Percentiles rank a stretch among this genome's conserved stretches.
phyloP scores from a whole-genome alignment of 495 filamentous ascomycete genomes.

The Aspergillus nidulans region DNA sequence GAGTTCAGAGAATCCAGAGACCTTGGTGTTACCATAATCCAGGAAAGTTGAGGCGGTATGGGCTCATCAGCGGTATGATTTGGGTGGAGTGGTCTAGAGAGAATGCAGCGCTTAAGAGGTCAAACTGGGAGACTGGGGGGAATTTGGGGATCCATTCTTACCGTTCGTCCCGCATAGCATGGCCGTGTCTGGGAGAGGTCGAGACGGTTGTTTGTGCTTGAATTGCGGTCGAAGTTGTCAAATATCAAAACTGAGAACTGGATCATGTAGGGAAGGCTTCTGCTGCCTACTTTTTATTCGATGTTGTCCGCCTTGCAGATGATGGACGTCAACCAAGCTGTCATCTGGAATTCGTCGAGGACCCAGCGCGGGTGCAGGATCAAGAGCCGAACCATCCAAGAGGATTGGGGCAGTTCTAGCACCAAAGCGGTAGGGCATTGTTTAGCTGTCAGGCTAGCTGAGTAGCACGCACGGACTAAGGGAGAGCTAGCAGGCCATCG shows the following conservation, averaged over 20 bases:
- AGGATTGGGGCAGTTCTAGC: background rate
- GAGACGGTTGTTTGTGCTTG: background rate
- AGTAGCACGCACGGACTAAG: background rate
- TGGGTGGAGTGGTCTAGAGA: background rate
- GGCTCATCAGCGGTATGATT: too few species aligned
- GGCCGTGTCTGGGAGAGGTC: background rate
- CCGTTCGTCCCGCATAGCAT: background rate
- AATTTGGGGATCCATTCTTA: background rate
- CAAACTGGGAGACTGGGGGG: background rate
- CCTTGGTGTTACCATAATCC: too few species aligned
- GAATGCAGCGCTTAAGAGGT: background rate
- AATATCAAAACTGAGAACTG: background rate
- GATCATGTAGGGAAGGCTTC: background rate
- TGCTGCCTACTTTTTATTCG: background rate
- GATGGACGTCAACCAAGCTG: background rate
- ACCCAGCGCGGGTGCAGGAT: background rate
- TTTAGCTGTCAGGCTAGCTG: conserved; percentile 3
- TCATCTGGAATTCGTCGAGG: background rate
- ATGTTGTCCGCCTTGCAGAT: background rate
- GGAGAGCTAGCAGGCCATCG: conserved; percentile 7
- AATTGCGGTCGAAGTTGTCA: background rate
- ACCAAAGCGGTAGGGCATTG: conserved; percentile 8
- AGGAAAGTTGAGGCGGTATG: too few species aligned
- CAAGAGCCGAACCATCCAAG: background rate
- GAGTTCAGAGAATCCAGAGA: too few species aligned